These are phyloP conservation scores for Leishmania amazonensis DNA, from an alignment of 208 protist species.

Conservation along the genomic window DNA sequence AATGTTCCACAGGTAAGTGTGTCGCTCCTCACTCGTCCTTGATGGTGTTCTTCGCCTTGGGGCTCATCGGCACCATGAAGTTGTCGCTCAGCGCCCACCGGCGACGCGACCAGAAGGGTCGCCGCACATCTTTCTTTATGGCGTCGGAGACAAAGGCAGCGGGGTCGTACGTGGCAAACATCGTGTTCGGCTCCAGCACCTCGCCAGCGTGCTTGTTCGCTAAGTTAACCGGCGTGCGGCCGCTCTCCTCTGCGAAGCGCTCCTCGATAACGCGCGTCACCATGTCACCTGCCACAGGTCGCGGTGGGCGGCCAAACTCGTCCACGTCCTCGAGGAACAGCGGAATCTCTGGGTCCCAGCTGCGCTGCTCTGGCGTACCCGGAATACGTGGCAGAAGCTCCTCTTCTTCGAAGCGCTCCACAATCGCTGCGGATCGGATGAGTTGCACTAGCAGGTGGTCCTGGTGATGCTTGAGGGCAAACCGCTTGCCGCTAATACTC, in stretches of 20 bases:
- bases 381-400: conserved; percentile 80
- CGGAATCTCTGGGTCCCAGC: conserved; percentile 88
- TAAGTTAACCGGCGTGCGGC: conserved; percentile 52
- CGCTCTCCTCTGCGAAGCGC: conserved; percentile 33
- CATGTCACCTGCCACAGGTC: conserved; percentile 26
- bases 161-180: conserved; percentile 87
- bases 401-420: conserved; percentile 69
- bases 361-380: conserved; percentile 79
- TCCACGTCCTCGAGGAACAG: conserved; percentile 90
- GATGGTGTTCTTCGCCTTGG: conserved; percentile 90
- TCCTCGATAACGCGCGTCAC: conserved; percentile 60
- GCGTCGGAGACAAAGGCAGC: conserved; percentile 71
- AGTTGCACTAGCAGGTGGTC: conserved; percentile 89
- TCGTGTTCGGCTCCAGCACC: conserved; percentile 72
- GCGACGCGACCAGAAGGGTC: conserved; percentile 82
- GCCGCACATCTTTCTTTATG: conserved; percentile 34
- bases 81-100: conserved; percentile 86
- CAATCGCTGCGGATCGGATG: conserved; percentile 74
- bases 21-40: conserved; percentile 61
- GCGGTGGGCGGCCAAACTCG: conserved; percentile 66
- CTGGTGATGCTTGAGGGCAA: conserved; percentile 87
- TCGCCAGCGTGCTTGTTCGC: conserved; percentile 72
- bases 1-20: not conserved
- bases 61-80: conserved; percentile 84
- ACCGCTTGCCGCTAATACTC: conserved; percentile 62